Evolutionary conservation across 306 rosid genomes (phyloP).

Genomic region (Trichosanthes truncata): DNA sequence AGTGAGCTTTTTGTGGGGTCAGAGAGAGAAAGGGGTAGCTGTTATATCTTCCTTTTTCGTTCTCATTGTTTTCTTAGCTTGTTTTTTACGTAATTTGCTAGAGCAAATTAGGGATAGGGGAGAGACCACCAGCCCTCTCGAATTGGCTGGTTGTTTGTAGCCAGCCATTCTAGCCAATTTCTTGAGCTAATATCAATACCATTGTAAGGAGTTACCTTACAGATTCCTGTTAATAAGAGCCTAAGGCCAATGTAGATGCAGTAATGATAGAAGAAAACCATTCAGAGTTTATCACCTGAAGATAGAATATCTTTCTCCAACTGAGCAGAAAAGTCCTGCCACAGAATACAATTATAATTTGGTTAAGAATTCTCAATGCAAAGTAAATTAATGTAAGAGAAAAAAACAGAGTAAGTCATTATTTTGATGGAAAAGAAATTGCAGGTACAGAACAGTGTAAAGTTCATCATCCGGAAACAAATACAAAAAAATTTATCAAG

Average conservation of each 20-base stretch:
- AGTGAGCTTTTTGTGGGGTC: too few relatives aligned
- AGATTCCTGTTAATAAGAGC: not conserved
- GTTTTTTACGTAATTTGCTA: too few relatives aligned
- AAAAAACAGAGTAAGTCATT: not conserved
- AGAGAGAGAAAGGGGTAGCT: too few relatives aligned
- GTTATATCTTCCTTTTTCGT: too few relatives aligned
- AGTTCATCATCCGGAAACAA: not conserved
- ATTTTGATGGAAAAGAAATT: not conserved
- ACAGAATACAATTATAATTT: constrained; percentile 15
- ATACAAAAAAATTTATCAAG: not conserved
- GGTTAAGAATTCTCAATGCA: not conserved
- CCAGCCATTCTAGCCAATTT: too few relatives aligned
- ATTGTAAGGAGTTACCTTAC: too few relatives aligned
- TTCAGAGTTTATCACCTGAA: constrained; percentile 50
- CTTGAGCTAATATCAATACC: too few relatives aligned
- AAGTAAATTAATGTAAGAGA: not conserved
- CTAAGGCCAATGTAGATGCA: constrained; percentile 4
- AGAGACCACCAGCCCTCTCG: too few relatives aligned
- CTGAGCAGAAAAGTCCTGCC: constrained; percentile 81
- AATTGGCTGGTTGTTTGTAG: too few relatives aligned
- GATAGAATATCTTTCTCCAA: constrained; percentile 88
- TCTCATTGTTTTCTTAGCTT: too few relatives aligned
- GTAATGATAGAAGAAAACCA: not conserved
- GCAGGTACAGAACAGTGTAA: not conserved
- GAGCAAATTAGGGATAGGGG: too few relatives aligned